phyloP scores from a whole-genome alignment of 768 basidiomycete species.

The Mycena capillaripes region DNA sequence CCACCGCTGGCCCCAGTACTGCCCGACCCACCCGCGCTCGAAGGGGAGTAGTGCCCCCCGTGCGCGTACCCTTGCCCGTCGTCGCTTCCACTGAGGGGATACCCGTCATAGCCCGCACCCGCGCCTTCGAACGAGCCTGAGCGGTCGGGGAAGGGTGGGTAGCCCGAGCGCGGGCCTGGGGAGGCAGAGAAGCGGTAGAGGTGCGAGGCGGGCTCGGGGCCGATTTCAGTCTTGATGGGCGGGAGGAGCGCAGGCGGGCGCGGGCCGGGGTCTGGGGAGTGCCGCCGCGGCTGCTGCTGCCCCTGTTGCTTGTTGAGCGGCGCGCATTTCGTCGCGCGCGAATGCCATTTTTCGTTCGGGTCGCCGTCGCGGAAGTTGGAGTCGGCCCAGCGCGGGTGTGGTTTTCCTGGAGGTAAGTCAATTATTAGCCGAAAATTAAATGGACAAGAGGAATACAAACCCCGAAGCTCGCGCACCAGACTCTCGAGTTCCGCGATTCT shows the following conservation, averaged over 20 bases:
- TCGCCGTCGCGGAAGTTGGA: conserved; percentile 84
- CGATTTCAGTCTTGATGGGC: conserved; percentile 78
- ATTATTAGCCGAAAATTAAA: background rate
- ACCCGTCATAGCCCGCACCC: conserved; percentile 37
- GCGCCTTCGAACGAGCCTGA: background rate
- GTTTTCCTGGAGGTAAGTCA: conserved; percentile 69
- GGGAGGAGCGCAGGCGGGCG: conserved; percentile 31
- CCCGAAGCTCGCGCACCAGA: conserved; percentile 89
- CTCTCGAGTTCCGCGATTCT: conserved; percentile 95
- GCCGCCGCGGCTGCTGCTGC: conserved; percentile 38
- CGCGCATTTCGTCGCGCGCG: conserved; percentile 80
- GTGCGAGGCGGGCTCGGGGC: conserved; percentile 59
- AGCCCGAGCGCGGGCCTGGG: conserved; percentile 46
- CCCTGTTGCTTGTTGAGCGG: conserved; percentile 57
- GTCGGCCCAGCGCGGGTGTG: conserved; percentile 90
- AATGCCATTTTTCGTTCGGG: conserved; percentile 89
- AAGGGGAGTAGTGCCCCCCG: conserved; percentile 47
- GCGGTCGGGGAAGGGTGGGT: conserved; percentile 44
- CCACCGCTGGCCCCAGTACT: background rate
- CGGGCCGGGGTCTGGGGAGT: conserved; percentile 53
- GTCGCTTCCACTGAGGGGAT: conserved; percentile 52
- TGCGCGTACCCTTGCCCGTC: conserved; percentile 52
- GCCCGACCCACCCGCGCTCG: conserved; percentile 47
- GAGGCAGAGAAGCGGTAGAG: conserved; percentile 82
- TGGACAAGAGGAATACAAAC: conserved; percentile 51